Conservation (phyloP, 106 monocot genomes). For the Acanthochlamys bracteata region DNA sequence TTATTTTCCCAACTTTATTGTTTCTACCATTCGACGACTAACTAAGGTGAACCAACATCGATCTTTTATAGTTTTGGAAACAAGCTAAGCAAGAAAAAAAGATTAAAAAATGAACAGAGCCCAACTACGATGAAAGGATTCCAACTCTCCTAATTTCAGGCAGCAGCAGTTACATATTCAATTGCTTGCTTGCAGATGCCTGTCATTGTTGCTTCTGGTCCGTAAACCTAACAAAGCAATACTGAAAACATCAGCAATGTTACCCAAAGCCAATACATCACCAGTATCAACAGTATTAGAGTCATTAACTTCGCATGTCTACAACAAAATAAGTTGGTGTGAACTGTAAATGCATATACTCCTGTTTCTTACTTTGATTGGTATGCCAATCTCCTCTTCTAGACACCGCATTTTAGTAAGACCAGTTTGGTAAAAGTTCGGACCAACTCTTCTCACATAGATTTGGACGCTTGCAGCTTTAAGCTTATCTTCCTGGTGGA, state of each 20-base stretch:
- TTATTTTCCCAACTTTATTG: no score
- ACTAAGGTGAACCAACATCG: no score
- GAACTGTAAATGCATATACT: not conserved
- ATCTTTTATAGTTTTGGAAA: no score
- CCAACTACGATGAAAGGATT: no score
- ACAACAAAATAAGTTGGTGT: not conserved
- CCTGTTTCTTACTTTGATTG: constrained; percentile 7
- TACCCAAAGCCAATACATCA: not conserved
- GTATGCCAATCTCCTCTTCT: constrained; percentile 14
- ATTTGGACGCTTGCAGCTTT: constrained; percentile 16
- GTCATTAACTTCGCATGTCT: not conserved
- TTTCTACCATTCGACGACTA: no score
- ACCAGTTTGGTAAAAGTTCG: constrained; percentile 18
- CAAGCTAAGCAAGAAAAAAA: no score
- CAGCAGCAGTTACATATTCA: no score
- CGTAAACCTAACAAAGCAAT: constrained; percentile 5
- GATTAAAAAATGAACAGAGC: no score
- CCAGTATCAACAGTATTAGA: not conserved
- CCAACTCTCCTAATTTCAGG: no score
- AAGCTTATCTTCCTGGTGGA: constrained; percentile 10
- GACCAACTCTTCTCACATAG: constrained; percentile 17
- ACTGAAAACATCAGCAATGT: not conserved
- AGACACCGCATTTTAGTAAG: constrained; percentile 15
- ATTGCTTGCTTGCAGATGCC: constrained; percentile 23
- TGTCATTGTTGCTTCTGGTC: constrained; percentile 16